Base-by-base conservation (phyloP, 371 early-diverging fungal species). In the Lichtheimia ramosa region DNA sequence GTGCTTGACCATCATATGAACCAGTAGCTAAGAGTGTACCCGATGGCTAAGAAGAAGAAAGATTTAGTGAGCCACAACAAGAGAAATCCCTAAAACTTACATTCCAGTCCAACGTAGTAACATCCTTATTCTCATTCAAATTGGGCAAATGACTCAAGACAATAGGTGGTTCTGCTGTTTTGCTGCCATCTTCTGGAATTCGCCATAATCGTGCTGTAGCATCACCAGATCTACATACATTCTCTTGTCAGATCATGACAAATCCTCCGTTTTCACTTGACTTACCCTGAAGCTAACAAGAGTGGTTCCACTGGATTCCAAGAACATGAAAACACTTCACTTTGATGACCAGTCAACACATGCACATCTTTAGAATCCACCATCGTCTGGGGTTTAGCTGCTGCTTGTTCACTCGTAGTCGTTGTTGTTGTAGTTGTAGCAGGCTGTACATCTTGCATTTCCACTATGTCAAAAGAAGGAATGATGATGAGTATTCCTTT, bases 31-130 rank as follows among this genome's bases (percentile, higher is more conserved):
- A 76, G 46, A 89, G 68, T 27, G 80, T 84, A 28, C 97, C 98
- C 4, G 79, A 74, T 7, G 92, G 87, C 91, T 94, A 60, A 12
- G 41, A 41, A 28, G 40, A 25, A 43, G n/a, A 34, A 46, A 8
- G 0, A 10, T 10, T 34, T 10, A 34, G 2, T 10, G 10, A 8
- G 10, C 34, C 8, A 34, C 10, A 10, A 34, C 34, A 34, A 8
- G 8, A 20, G 12, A 46, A 49, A 48, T 42, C 21, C 55, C 24
- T 41, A 34, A 2, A 14, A 67, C 89, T 75, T 81, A 92, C 94
- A 76, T 89, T 92, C 98, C 98, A 98, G 50, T 89, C 93, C 64
- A 98, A 67, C 1, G 95, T 80, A n/a, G 93, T 93, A 5, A 95
- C 91, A 51, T 85, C 83, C 51, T 82, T 86, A 48, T 63, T 73